Evolutionary conservation across 2,329 filamentous ascomycete genomes (phyloP).

Genomic region (Fusarium albidum): DNA sequence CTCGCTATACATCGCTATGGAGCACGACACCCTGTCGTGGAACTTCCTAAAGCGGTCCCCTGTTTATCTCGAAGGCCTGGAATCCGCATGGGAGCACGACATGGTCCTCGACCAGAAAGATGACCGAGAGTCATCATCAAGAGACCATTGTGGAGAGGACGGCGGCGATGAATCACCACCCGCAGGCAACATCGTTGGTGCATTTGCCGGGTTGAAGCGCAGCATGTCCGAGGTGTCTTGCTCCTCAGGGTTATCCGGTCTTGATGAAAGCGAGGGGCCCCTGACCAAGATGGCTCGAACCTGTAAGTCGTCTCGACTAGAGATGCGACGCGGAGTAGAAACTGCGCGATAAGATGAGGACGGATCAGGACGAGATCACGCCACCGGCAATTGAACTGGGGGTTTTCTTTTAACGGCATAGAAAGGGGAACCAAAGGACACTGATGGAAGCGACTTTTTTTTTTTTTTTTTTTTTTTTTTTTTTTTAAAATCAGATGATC

Average conservation of each 20-base stretch:
- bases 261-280: constrained; percentile 43
- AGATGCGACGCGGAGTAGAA: constrained; percentile 45
- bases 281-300: constrained; percentile 50
- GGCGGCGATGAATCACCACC: constrained; percentile 31
- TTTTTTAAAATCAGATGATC: constrained; percentile 35
- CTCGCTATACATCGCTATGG: constrained; percentile 68
- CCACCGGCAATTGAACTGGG: background rate
- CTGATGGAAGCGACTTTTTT: constrained; percentile 24
- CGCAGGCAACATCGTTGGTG: constrained; percentile 33
- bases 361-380: background rate
- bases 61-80: constrained; percentile 60
- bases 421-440: background rate
- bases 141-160: constrained; percentile 40
- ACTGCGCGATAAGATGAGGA: constrained; percentile 30
- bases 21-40: constrained; percentile 63
- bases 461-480: no score
- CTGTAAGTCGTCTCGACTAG: constrained; percentile 50
- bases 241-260: constrained; percentile 44
- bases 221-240: constrained; percentile 61
- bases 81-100: constrained; percentile 63
- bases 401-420: background rate
- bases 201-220: constrained; percentile 55
- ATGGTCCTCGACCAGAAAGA: constrained; percentile 54
- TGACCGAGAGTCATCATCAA: constrained; percentile 41
- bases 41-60: constrained; percentile 57